phyloP scores from a whole-genome alignment of 2,329 filamentous ascomycete species.

The Penicillium sp. region DNA sequence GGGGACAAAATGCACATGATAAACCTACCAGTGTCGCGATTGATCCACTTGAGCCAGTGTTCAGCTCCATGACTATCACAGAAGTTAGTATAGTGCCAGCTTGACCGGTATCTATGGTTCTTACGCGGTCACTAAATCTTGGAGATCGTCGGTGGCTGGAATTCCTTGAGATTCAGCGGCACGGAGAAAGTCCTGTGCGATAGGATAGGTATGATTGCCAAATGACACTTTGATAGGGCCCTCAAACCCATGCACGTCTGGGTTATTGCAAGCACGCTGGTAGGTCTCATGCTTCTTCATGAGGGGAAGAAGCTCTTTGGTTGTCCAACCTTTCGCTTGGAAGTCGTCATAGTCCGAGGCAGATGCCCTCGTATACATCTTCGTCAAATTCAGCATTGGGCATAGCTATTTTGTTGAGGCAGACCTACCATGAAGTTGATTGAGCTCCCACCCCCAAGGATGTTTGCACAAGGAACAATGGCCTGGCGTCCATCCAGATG shows the following conservation, averaged over 20 bases:
- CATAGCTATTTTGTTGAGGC: not conserved
- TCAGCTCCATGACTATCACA: slow-evolving; percentile 59
- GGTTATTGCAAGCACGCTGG: slow-evolving; percentile 60
- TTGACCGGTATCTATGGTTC: slow-evolving; percentile 1
- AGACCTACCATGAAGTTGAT: slow-evolving; percentile 68
- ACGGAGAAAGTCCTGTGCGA: slow-evolving; percentile 72
- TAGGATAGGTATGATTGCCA: slow-evolving; percentile 73
- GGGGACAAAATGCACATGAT: not conserved
- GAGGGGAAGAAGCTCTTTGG: slow-evolving; percentile 67
- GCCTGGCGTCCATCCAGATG: slow-evolving; percentile 67
- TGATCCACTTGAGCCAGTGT: slow-evolving; percentile 85
- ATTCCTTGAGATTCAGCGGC: too few species aligned
- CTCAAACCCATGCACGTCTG: slow-evolving; percentile 65
- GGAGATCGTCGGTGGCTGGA: slow-evolving; percentile 68
- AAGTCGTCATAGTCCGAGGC: slow-evolving; percentile 74
- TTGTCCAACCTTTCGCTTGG: slow-evolving; percentile 73
- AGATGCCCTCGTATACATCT: slow-evolving; percentile 70
- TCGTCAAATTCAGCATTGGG: not conserved
- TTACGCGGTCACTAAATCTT: slow-evolving; percentile 56
- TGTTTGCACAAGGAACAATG: slow-evolving; percentile 68
- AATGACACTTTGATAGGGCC: slow-evolving; percentile 80
- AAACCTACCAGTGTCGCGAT: slow-evolving; percentile 51
- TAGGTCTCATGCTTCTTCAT: slow-evolving; percentile 82
- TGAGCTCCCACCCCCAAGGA: slow-evolving; percentile 67
- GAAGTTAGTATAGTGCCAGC: not conserved